These are phyloP conservation scores for Annona squamosa DNA, from an alignment of 164 flowering plant species.

Conservation along the genomic window DNA sequence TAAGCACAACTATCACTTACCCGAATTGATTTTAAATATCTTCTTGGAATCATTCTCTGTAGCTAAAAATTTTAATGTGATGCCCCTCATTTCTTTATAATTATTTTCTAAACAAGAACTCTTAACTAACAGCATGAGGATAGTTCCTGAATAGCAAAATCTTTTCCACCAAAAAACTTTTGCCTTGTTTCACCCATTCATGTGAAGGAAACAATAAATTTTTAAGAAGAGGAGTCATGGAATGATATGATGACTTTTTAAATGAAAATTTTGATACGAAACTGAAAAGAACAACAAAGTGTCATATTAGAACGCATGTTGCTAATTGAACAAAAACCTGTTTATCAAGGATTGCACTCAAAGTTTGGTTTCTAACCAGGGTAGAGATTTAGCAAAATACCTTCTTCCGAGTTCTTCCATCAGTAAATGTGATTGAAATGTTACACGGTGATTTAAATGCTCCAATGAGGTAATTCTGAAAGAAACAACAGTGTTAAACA, in stretches of 20 bases:
- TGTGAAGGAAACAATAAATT: background rate
- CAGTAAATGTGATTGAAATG: conserved; percentile 60
- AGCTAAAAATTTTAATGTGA: background rate
- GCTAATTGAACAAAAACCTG: background rate
- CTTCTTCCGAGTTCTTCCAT: conserved; percentile 85
- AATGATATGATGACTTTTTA: background rate
- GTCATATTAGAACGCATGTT: background rate
- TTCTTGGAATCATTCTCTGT: background rate
- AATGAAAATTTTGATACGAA: background rate
- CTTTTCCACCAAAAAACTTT: background rate
- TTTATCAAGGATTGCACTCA: background rate
- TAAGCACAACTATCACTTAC: background rate
- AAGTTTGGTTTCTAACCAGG: background rate
- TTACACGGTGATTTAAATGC: conserved; percentile 86
- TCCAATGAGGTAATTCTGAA: conserved; percentile 76
- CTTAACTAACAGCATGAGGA: background rate
- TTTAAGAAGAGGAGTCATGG: background rate
- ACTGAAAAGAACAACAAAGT: background rate
- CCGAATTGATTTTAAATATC: background rate
- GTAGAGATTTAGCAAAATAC: conserved; percentile 22
- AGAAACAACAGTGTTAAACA: conserved; percentile 2
- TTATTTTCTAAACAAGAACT: background rate
- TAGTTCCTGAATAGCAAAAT: background rate
- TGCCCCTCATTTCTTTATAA: background rate
- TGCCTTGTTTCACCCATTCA: background rate